Evolutionary conservation across 2,329 filamentous ascomycete genomes (phyloP), one percentile per base, ranked within the genome.

Genomic region (Hyphodiscus sp.): DNA sequence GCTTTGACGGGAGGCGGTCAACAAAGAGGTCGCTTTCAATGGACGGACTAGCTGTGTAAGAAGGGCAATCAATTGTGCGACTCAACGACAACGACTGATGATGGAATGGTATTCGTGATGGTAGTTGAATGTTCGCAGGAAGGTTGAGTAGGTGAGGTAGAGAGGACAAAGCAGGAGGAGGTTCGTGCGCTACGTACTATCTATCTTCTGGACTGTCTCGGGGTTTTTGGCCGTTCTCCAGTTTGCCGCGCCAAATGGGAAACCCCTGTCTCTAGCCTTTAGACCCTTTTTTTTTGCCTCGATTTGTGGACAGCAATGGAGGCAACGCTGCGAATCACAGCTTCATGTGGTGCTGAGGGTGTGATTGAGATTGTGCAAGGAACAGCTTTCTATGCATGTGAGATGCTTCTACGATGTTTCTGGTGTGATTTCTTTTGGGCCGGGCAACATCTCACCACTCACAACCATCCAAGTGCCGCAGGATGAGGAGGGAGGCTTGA

Each of bases 341-440:
- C 33, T 23, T 30, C 7, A 20, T 11, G 26, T 7, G 18, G 46
- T 15, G 26, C 3, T 33, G 11, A 41, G 29, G 38, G 26, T 48
- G 48, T 51, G 33, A 49, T 57, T 50, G 49, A 45, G 20, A 45
- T 44, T 30, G 49, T 50, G 50, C 55, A 52, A 54, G 47, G 49
- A 48, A 48, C 19, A n/a, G 8, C 20, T 20, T 38, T 41, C 18
- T 23, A 11, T 44, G 42, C 42, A 20, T 20, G n/a, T 11, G 41
- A 3, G 41, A 42, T 16, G 41, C 41, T 44, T 23, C 42, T 20
- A 44, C 20, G 11, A 18, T n/a, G 11, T n/a, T 38, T 38, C 33
- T 38, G 33, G 33, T 38, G 33, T 38, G 33, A n/a, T 38, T 38
- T 15, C 2, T n/a, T 38, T 38, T 5, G 33, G 33, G 33, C 11